phyloP scores from a whole-genome alignment of 2,329 filamentous ascomycete species.

The Alternaria hordeiaustralica region DNA sequence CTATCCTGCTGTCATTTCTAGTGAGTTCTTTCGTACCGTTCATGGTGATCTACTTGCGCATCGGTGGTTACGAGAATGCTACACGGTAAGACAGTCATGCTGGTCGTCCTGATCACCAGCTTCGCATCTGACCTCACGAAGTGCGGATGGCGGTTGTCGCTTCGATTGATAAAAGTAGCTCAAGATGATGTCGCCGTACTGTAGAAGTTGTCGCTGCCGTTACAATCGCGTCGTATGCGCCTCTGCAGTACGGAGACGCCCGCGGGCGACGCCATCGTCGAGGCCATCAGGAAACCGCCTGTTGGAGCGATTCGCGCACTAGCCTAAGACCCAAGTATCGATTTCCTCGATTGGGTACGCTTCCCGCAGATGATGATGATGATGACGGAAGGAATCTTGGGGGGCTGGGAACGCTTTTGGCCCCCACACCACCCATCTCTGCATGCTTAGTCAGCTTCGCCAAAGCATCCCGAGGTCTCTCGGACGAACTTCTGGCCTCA shows the following conservation, averaged over 20 bases:
- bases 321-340: background rate
- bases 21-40: no score
- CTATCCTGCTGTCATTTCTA: no score
- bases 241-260: rapidly evolving
- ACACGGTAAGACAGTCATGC: no score
- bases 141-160: background rate
- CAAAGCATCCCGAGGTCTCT: background rate
- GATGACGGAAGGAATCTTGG: background rate
- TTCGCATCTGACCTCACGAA: background rate
- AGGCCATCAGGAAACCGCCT: background rate
- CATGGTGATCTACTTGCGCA: no score
- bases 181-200: background rate
- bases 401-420: background rate
- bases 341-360: background rate
- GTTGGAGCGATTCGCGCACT: background rate
- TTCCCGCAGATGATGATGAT: background rate
- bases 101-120: no score
- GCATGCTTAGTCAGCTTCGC: background rate
- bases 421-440: background rate
- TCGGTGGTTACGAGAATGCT: no score
- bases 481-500: background rate
- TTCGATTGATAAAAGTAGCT: no score
- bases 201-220: background rate
- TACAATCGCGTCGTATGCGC: background rate
- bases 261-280: background rate